phyloP scores from a whole-genome alignment of 495 filamentous ascomycete species.

The Neurospora sp. region DNA sequence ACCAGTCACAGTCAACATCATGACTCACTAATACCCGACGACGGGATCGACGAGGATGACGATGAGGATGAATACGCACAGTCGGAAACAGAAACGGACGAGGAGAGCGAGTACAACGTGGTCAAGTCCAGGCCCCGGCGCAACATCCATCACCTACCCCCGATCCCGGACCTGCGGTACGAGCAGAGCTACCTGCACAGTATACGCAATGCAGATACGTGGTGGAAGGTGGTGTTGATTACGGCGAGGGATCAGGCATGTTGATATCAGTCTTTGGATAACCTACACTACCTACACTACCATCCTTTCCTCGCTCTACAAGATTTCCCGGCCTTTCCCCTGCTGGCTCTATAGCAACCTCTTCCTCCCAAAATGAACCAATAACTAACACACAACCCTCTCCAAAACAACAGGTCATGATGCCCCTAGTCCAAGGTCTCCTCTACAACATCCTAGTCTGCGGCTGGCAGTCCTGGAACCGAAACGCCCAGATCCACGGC shows the following conservation, averaged over 20 bases:
- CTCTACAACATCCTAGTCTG: constrained; percentile 69
- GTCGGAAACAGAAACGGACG: constrained; percentile 11
- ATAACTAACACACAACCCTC: too few relatives aligned
- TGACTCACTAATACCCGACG: constrained; percentile 6
- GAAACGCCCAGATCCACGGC: constrained; percentile 57
- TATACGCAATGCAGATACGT: constrained; percentile 64
- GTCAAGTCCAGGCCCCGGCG: constrained; percentile 44
- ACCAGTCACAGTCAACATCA: not conserved
- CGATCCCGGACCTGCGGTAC: constrained; percentile 86
- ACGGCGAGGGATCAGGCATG: constrained; percentile 78
- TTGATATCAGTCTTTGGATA: not conserved
- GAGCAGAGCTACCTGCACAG: constrained; percentile 94
- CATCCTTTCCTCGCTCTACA: not conserved
- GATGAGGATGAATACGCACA: constrained; percentile 17
- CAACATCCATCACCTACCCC: constrained; percentile 49
- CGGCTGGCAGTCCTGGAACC: constrained; percentile 82
- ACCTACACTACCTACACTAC: not conserved
- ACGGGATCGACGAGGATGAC: constrained; percentile 10
- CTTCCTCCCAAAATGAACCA: too few relatives aligned
- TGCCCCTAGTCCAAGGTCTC: constrained; percentile 74
- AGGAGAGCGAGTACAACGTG: constrained; percentile 34
- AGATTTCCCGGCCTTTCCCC: too few relatives aligned
- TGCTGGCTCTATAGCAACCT: too few relatives aligned
- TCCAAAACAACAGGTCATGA: constrained; percentile 68
- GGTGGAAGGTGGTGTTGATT: constrained; percentile 69